phyloP scores from a whole-genome alignment of 306 rosid genomes.

The Phaseolus lunatus region DNA sequence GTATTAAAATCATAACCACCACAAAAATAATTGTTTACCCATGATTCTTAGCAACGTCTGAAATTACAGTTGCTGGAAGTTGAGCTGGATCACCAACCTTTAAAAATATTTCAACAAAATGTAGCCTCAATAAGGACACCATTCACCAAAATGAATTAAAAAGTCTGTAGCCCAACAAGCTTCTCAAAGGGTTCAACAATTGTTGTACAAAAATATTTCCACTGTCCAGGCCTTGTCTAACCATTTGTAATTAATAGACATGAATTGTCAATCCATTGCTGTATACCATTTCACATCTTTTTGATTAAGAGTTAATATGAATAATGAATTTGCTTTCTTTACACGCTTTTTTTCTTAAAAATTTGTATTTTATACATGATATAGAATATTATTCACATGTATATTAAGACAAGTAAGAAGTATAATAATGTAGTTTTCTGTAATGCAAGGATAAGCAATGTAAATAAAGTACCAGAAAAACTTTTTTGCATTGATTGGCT shows the following conservation, averaged over 20 bases:
- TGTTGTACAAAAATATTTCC: constrained; percentile 28
- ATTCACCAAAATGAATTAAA: background rate
- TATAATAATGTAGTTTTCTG: constrained; percentile 21
- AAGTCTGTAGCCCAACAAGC: constrained; percentile 21
- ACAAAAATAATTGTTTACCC: constrained; percentile 57
- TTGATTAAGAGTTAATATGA: background rate
- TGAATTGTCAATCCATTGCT: constrained; percentile 34
- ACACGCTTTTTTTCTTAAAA: constrained; percentile 13
- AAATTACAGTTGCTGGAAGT: constrained; percentile 96
- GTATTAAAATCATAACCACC: constrained; percentile 5
- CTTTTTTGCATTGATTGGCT: constrained; percentile 93
- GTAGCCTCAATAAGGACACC: constrained; percentile 27
- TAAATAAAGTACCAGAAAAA: constrained; percentile 76
- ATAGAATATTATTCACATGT: constrained; percentile 6
- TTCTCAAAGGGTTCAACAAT: constrained; percentile 13
- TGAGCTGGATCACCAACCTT: constrained; percentile 98
- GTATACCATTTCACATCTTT: constrained; percentile 27
- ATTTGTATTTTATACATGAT: constrained; percentile 21
- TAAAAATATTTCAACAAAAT: constrained; percentile 5
- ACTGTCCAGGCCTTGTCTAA: constrained; percentile 21
- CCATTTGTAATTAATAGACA: constrained; percentile 2
- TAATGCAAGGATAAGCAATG: constrained; percentile 32
- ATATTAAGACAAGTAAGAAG: constrained; percentile 16
- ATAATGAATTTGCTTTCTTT: constrained; percentile 25
- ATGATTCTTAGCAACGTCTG: constrained; percentile 69